Conservation (phyloP, 306 rosid species). For the Prunus mume region DNA sequence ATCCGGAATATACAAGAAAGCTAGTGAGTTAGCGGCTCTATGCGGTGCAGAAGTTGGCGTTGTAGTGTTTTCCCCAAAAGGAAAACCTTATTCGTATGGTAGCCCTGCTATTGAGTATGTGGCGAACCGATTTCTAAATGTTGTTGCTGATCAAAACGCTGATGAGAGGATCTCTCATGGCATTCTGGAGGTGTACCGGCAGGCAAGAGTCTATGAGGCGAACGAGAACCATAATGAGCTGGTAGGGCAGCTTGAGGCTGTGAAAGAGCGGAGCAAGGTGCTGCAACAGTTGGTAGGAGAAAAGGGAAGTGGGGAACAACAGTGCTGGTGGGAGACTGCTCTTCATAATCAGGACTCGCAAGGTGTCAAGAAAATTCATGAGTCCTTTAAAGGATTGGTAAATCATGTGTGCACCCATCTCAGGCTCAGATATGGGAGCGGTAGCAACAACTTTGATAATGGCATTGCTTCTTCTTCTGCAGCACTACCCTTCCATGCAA, state of each 20-base stretch:
- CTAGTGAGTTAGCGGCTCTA: constrained; percentile 8
- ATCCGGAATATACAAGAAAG: constrained; percentile 18
- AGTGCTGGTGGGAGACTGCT: constrained; percentile 22
- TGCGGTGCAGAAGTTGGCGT: constrained; percentile 8
- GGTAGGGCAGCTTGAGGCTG: neutral
- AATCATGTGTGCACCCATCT: too few relatives aligned
- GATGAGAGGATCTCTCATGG: too few relatives aligned
- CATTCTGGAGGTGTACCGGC: constrained; percentile 1
- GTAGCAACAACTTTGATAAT: too few relatives aligned
- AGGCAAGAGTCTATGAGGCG: neutral
- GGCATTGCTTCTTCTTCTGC: too few relatives aligned
- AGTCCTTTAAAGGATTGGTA: neutral
- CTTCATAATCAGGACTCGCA: neutral
- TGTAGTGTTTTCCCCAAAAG: constrained; percentile 3
- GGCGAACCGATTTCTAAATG: neutral
- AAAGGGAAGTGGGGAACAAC: neutral
- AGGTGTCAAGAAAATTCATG: neutral
- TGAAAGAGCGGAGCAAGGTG: neutral
- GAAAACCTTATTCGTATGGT: constrained; percentile 3
- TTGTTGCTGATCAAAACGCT: too few relatives aligned
- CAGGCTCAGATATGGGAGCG: too few relatives aligned
- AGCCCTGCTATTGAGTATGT: neutral
- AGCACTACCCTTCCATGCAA: too few relatives aligned
- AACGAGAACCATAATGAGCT: neutral
- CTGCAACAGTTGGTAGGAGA: neutral